Base-by-base conservation (phyloP, 2,329 filamentous ascomycete species). In the Camptophora hylomeconis region DNA sequence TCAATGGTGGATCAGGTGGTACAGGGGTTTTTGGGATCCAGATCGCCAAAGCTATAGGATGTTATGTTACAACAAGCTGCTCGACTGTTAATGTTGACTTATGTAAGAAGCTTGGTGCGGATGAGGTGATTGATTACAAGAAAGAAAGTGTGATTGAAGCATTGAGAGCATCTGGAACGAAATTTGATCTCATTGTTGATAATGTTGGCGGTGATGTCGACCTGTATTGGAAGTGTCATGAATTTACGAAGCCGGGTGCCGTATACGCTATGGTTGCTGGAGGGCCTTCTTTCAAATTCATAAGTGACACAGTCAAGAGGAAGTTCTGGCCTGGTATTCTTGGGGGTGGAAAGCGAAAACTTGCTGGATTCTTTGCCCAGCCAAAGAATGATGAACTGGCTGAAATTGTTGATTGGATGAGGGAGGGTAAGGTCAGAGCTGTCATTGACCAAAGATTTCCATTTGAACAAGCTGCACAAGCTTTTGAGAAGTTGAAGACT, bases 1-100 rank as follows among this genome's bases (percentile, higher is more conserved):
- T 78, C 47, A 77, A 78, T 39, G 73, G 72, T 8, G 72, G 72
- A 0, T 69, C 63, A 5, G 75, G 75, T 7, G 74, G 74, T 0
- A 65, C 60, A 1, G 75, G 75, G 1, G 60, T 63, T 0, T 75
- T 63, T 33, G 65, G 60, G 1, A 69, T 79, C 30, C 74, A 79
- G 45, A 63, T 78, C 24, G 73, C 72, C 6, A 77, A 75, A 46
- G 54, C 56, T 0, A 44, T 70, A 3, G 72, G 72, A 0, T 73
- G 67, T 39, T 54, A 65, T 36, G 73, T 80, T 17, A 69, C 65
- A 2, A 58, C 60, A 2, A 63, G 61, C 4, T 79, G 74, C 43
- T 77, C 72, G 7, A 58, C 54, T 1, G 47, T 48, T 5, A 80
- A 78, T 45, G 54, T 63, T 0, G 61, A 67, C 24, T 47, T 78